Base-by-base conservation (phyloP, 192 early-diverging fungal genomes). In the Entomortierella lignicola region DNA sequence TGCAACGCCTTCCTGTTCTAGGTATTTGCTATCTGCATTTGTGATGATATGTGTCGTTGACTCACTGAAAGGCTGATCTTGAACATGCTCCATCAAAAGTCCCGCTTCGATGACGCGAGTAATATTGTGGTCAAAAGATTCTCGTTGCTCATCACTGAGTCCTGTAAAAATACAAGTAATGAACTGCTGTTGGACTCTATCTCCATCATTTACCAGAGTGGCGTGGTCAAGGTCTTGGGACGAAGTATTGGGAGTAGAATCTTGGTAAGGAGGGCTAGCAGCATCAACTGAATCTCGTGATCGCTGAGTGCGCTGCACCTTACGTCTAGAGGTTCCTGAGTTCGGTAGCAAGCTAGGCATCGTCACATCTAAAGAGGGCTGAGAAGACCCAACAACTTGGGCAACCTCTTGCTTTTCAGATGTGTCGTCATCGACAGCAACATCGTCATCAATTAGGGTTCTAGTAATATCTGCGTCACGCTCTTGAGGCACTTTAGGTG, bases 131-230 rank as follows among this genome's bases (percentile, higher is more conserved):
- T 70, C 58, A n/a, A 70, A 61, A 4, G 13, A 10, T 8, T 60
- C 37, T 17, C 47, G 32, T 21, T 60, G 57, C 20, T 70, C 48
- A 1, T 29, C 11, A 10, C 17, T 53, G 2, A 70, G 58, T 43
- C 68, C 68, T 11, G 68, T 61, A 30, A 70, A 70, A 18, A 70
- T 60, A 47, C 58, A 60, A 17, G 58, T 42, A 32, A 69, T 60
- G 4, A 60, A 29, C 32, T 32, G 43, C 44, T 11, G n/a, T 21
- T 34, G 13, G 4, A 5, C 7, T 39, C 11, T 55, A 0, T 32
- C 34, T 37, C 34, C 34, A 4, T 27, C 26, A 27, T 12, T 29
- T 12, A 21, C 10, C 12, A 12, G n/a, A 4, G n/a, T 4, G 10
- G 26, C 26, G 26, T 6, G 52, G 47, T 50, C 47, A 50, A 17